Conservation (phyloP, 192 early-diverging fungal genomes). For the Dissophora globulifera region DNA sequence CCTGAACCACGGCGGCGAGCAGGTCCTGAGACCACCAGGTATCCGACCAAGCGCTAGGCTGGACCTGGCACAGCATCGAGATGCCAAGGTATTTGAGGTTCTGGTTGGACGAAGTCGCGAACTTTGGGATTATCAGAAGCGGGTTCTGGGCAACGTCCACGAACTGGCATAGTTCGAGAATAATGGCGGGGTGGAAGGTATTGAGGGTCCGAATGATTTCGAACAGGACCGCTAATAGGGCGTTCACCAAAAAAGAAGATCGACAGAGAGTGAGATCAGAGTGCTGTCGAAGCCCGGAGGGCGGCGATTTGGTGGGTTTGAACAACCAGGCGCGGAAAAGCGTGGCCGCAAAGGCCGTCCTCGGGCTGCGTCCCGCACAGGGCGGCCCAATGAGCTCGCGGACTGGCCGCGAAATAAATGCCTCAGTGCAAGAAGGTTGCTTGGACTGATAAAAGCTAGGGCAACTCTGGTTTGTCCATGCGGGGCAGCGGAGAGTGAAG, state of each 20-base stretch:
- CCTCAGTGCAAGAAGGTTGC: constrained; percentile 16
- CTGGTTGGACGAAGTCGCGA: constrained; percentile 57
- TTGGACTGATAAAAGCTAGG: too few species aligned
- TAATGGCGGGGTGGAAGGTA: constrained; percentile 32
- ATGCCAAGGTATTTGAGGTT: constrained; percentile 65
- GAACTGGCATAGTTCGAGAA: constrained; percentile 30
- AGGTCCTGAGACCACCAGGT: constrained; percentile 46
- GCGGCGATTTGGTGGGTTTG: too few species aligned
- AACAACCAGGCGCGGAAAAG: background rate
- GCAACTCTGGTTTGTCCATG: too few species aligned
- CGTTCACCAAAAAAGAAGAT: too few species aligned
- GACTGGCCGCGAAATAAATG: constrained; percentile 15
- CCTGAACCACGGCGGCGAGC: constrained; percentile 25
- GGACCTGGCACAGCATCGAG: constrained; percentile 48
- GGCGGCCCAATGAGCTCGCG: constrained; percentile 21
- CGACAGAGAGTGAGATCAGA: too few species aligned
- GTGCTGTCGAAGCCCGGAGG: too few species aligned
- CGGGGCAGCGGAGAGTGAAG: too few species aligned
- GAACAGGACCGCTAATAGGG: constrained; percentile 30
- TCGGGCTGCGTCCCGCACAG: too few species aligned
- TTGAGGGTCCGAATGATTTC: constrained; percentile 43
- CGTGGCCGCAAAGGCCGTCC: too few species aligned
- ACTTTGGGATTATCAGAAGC: constrained; percentile 48
- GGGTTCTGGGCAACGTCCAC: constrained; percentile 36
- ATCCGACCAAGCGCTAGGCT: constrained; percentile 45